A percentile compares a stretch with the other conserved stretches of the same genome.
These are phyloP conservation scores for Phytopythium ostracodes DNA, from an alignment of 352 stramenopile genomes.

Conservation along the genomic window DNA sequence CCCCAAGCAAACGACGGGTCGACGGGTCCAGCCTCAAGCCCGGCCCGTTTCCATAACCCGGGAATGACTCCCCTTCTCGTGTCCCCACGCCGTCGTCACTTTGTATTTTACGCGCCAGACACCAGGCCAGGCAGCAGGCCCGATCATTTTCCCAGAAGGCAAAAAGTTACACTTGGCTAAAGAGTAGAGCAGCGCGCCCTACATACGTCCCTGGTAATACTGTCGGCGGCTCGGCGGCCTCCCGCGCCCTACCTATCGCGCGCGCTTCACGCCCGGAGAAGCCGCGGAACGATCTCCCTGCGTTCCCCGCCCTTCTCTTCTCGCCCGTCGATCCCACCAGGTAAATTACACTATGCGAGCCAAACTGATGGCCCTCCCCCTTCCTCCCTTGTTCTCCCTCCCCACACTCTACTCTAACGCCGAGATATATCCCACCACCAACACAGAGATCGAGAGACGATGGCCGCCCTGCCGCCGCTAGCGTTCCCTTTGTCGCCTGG, in stretches of 20 bases:
- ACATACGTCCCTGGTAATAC: too few species aligned
- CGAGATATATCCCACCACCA: too few species aligned
- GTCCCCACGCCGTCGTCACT: not conserved
- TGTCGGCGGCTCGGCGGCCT: too few species aligned
- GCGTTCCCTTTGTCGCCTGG: constrained; percentile 43
- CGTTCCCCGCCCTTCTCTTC: not conserved
- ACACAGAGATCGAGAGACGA: too few species aligned
- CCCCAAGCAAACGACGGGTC: not conserved
- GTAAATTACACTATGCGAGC: too few species aligned
- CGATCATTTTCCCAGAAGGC: not conserved
- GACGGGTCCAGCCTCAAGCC: not conserved
- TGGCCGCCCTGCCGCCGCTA: constrained; percentile 12
- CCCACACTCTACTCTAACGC: not conserved
- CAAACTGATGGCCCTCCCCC: not conserved
- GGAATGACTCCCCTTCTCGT: too few species aligned
- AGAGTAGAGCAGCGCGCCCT: constrained; percentile 1
- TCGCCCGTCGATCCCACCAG: too few species aligned
- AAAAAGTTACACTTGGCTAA: not conserved
- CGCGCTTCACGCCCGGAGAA: not conserved
- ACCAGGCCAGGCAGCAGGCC: too few species aligned
- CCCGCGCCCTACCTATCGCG: too few species aligned
- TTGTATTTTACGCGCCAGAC: not conserved
- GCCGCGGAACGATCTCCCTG: constrained; percentile 2
- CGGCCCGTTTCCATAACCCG: not conserved
- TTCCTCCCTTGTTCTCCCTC: too few species aligned